phyloP scores from a whole-genome alignment of 768 basidiomycete species.

The Pisolithus sp. region DNA sequence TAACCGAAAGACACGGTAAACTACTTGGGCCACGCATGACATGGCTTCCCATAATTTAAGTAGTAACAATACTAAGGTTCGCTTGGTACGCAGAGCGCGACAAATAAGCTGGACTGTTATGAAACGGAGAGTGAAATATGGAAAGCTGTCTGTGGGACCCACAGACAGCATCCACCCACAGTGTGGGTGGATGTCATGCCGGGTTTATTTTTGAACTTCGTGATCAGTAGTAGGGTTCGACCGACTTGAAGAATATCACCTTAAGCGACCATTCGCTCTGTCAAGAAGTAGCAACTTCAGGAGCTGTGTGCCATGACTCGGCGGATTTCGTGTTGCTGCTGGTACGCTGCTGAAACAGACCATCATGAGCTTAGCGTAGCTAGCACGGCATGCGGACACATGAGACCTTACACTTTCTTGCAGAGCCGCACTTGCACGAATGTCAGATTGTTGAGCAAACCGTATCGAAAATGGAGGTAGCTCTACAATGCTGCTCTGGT shows the following conservation, averaged over 20 bases:
- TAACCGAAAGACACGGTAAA: no score
- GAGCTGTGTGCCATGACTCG: slow-evolving; percentile 4
- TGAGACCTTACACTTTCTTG: not conserved
- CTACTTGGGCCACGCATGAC: no score
- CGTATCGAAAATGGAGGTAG: not conserved
- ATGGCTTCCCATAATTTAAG: no score
- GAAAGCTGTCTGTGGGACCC: no score
- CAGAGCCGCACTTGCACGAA: not conserved
- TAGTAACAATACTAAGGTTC: no score
- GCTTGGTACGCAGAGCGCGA: no score
- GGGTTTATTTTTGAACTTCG: not conserved
- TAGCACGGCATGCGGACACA: not conserved
- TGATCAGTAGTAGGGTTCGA: not conserved
- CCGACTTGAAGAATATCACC: not conserved
- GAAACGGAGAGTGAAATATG: no score
- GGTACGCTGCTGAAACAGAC: not conserved
- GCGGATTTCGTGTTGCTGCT: not conserved
- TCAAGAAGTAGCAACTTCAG: not conserved
- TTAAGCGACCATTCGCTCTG: not conserved
- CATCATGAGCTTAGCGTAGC: not conserved
- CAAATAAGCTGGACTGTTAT: no score
- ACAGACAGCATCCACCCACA: no score
- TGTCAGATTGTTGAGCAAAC: not conserved
- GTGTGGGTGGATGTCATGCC: no score
- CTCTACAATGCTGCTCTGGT: not conserved